Evolutionary conservation across 495 filamentous ascomycete genomes (phyloP).

Genomic region (Neurospora sp.): DNA sequence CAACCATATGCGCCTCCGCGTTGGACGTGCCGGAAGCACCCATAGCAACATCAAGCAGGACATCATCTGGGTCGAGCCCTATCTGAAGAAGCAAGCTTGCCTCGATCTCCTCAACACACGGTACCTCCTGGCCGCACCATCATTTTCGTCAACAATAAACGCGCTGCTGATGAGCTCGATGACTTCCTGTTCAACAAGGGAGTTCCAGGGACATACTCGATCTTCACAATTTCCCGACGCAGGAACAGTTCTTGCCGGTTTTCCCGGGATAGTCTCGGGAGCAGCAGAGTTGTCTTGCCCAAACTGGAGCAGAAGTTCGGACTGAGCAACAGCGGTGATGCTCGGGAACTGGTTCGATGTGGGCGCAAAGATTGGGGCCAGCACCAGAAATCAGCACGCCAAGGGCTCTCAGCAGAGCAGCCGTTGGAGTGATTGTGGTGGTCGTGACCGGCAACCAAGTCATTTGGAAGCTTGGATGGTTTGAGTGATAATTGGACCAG

Average conservation of each 20-base stretch:
- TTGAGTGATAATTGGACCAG: constrained; percentile 2
- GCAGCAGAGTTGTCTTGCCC: background rate
- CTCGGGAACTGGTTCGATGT: background rate
- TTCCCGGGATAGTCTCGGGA: constrained; percentile 52
- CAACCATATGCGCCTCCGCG: constrained; percentile 64
- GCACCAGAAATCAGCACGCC: background rate
- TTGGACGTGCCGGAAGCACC: constrained; percentile 75
- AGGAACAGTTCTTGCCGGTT: constrained; percentile 63
- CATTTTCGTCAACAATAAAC: constrained; percentile 80
- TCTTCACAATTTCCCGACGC: constrained; percentile 32
- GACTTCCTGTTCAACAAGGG: constrained; percentile 74
- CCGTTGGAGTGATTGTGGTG: background rate
- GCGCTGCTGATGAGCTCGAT: constrained; percentile 67
- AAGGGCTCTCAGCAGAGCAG: background rate
- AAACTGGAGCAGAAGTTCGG: background rate
- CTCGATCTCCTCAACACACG: constrained; percentile 57
- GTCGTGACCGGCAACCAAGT: background rate
- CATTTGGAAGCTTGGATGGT: background rate
- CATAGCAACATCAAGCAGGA: constrained; percentile 73
- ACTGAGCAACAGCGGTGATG: background rate
- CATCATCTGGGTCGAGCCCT: constrained; percentile 51
- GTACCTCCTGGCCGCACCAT: constrained; percentile 68
- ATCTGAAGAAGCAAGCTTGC: constrained; percentile 57
- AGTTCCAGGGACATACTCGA: constrained; percentile 54
- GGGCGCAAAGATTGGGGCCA: background rate